phyloP scores from a whole-genome alignment of 192 early-diverging fungal genomes.

The Coemansia sp. region DNA sequence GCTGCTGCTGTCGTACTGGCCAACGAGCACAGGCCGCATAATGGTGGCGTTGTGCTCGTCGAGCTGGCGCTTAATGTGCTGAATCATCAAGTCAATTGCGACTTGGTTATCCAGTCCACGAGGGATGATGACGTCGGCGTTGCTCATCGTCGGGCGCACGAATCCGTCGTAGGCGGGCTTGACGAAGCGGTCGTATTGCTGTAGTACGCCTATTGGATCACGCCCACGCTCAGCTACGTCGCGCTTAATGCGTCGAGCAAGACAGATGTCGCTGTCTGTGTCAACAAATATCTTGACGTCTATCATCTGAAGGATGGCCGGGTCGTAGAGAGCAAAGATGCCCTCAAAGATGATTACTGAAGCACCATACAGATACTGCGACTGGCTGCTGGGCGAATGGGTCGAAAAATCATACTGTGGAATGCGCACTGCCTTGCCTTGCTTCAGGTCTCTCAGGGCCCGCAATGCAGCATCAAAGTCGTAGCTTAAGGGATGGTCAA shows the following conservation, averaged over 20 bases:
- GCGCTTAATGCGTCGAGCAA: constrained; percentile 84
- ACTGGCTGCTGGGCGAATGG: constrained; percentile 71
- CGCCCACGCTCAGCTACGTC: constrained; percentile 91
- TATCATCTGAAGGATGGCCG: constrained; percentile 78
- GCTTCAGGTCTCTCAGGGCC: constrained; percentile 74
- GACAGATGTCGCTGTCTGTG: constrained; percentile 90
- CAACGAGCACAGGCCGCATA: constrained; percentile 44
- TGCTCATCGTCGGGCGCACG: constrained; percentile 90
- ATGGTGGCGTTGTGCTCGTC: constrained; percentile 61
- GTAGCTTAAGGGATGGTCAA: constrained; percentile 91
- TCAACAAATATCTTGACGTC: constrained; percentile 93
- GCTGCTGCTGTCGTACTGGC: constrained; percentile 27
- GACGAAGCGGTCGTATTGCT: constrained; percentile 92
- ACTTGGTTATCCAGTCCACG: constrained; percentile 88
- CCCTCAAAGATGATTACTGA: constrained; percentile 98
- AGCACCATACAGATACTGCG: constrained; percentile 84
- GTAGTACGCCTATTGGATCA: constrained; percentile 81
- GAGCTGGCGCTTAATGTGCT: constrained; percentile 85
- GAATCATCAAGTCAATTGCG: constrained; percentile 90
- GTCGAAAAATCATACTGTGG: constrained; percentile 92
- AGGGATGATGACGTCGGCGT: constrained; percentile 93
- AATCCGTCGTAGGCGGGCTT: constrained; percentile 93
- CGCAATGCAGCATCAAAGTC: constrained; percentile 79
- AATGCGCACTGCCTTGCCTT: constrained; percentile 76
- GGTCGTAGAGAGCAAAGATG: constrained; percentile 94